phyloP scores from a whole-genome alignment of 169 alveolate genomes.

The Sarcocystis neurona region DNA sequence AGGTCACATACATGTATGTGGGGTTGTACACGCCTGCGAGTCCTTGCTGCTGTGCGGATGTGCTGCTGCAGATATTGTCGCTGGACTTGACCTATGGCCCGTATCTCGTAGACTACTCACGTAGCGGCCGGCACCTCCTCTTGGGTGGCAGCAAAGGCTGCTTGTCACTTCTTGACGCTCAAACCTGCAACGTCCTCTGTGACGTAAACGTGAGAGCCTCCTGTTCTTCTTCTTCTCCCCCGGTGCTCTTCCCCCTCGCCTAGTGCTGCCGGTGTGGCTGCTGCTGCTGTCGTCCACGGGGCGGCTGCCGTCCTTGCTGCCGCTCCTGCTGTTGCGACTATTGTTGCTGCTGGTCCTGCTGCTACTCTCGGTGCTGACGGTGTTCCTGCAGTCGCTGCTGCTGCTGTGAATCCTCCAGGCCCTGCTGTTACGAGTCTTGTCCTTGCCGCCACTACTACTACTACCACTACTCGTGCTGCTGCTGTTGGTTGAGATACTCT shows the following conservation, averaged over 20 bases:
- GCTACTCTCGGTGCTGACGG: too few species aligned
- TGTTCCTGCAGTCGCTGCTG: too few species aligned
- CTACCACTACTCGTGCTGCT: too few species aligned
- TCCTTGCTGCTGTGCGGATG: slow-evolving; percentile 47
- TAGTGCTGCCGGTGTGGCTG: not conserved
- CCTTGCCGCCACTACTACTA: too few species aligned
- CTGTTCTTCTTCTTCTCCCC: not conserved
- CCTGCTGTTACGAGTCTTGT: too few species aligned
- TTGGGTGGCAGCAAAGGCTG: slow-evolving; percentile 90
- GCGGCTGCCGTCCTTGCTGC: not conserved
- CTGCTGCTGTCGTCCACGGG: not conserved
- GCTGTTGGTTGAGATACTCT: too few species aligned
- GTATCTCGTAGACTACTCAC: slow-evolving; percentile 80
- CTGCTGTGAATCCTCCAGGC: too few species aligned
- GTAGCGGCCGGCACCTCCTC: slow-evolving; percentile 84
- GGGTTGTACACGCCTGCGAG: slow-evolving; percentile 4
- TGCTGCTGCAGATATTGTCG: slow-evolving; percentile 72
- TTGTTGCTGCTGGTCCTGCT: too few species aligned
- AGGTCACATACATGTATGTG: not conserved
- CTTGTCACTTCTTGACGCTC: slow-evolving; percentile 79
- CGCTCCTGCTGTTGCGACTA: too few species aligned
- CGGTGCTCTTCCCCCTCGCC: not conserved
- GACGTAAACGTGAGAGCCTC: slow-evolving; percentile 6
- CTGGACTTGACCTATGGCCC: slow-evolving; percentile 83
- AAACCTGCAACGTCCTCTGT: slow-evolving; percentile 10